Percentiles rank a stretch among this genome's conserved stretches.
phyloP scores from a whole-genome alignment of 192 early-diverging fungal species.

The Phycomyces nitens region DNA sequence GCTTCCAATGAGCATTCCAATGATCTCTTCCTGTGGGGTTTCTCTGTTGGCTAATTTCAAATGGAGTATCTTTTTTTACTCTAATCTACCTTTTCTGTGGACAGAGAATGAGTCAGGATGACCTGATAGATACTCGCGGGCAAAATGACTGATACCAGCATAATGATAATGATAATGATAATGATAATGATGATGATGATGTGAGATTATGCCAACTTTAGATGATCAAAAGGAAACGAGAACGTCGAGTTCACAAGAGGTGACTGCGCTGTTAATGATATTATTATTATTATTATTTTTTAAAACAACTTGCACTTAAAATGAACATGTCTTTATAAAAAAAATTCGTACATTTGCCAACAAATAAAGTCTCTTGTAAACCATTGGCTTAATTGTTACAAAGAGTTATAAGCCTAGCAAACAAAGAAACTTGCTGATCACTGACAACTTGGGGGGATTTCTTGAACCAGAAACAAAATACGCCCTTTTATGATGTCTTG shows the following conservation, averaged over 20 bases:
- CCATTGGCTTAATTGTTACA: too few species aligned
- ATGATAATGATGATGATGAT: slow-evolving; percentile 1
- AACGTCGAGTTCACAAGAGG: slow-evolving; percentile 9
- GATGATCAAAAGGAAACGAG: not conserved
- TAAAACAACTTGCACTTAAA: too few species aligned
- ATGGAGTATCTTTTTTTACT: not conserved
- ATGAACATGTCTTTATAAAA: too few species aligned
- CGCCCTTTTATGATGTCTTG: too few species aligned
- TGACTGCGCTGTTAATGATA: not conserved
- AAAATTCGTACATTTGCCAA: too few species aligned
- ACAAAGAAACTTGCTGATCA: too few species aligned
- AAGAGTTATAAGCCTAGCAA: too few species aligned
- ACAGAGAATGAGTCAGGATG: slow-evolving; percentile 43
- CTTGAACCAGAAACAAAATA: too few species aligned
- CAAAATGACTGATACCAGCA: slow-evolving; percentile 31
- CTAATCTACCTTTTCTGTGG: slow-evolving; percentile 43
- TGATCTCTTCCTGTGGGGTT: slow-evolving; percentile 44
- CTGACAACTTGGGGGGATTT: too few species aligned
- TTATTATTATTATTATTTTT: too few species aligned
- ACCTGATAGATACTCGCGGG: slow-evolving; percentile 43
- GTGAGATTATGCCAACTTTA: not conserved
- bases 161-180: slow-evolving; percentile 3
- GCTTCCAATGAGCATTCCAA: slow-evolving; percentile 52
- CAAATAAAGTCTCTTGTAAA: too few species aligned
- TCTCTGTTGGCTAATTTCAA: not conserved